Evolutionary conservation across 83 land plant species (phyloP).

Genomic region (Picea abies): DNA sequence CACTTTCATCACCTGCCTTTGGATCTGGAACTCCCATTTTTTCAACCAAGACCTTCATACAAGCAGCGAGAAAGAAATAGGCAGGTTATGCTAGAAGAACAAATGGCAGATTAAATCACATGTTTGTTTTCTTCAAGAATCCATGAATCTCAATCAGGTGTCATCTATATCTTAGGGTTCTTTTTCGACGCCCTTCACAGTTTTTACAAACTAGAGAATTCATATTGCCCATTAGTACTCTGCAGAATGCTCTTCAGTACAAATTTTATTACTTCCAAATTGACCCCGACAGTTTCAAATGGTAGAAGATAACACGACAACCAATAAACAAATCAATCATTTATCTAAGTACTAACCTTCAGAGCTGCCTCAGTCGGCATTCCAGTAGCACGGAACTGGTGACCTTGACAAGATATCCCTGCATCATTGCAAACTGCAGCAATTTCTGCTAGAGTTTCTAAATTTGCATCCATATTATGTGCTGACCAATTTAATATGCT

Average conservation of each 20-base stretch:
- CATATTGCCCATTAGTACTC: not conserved
- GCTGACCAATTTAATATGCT: too few species aligned
- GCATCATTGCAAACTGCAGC: slow-evolving; percentile 90
- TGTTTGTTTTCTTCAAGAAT: too few species aligned
- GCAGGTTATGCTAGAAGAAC: not conserved
- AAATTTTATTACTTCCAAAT: not conserved
- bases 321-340: too few species aligned
- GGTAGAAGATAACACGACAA: not conserved
- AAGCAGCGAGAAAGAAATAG: not conserved
- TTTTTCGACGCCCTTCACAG: not conserved
- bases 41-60: slow-evolving; percentile 79
- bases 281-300: not conserved
- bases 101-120: not conserved
- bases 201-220: not conserved
- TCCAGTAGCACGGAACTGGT: slow-evolving; percentile 51
- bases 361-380: slow-evolving; percentile 97
- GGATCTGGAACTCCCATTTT: slow-evolving; percentile 34
- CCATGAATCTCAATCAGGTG: not conserved
- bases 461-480: too few species aligned
- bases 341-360: slow-evolving; percentile 38
- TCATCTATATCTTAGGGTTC: not conserved
- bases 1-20: slow-evolving; percentile 17
- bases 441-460: too few species aligned
- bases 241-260: too few species aligned
- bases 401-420: slow-evolving; percentile 37